These are phyloP conservation scores for Lasiosphaeriaceae sp. DNA, from an alignment of 495 filamentous ascomycete species.

Conservation along the genomic window DNA sequence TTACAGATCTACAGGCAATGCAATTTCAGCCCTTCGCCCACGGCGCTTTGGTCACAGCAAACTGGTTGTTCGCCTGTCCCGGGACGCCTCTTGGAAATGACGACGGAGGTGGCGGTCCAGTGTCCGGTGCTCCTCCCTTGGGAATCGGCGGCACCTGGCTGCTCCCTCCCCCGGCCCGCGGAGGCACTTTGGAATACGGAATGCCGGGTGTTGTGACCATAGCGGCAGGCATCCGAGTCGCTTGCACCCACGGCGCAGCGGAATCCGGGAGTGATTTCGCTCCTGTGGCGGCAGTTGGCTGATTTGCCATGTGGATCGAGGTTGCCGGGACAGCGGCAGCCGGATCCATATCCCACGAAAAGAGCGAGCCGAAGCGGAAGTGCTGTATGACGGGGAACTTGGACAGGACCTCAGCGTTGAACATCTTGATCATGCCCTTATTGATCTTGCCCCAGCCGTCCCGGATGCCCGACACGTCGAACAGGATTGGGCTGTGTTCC, in stretches of 20 bases:
- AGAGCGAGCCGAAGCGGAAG: conserved; percentile 86
- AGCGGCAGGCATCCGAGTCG: conserved; percentile 26
- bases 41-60: conserved; percentile 30
- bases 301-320: conserved; percentile 56
- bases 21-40: conserved; percentile 11
- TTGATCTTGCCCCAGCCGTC: conserved; percentile 98
- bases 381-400: conserved; percentile 98
- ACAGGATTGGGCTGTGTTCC: conserved; percentile 96
- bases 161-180: conserved; percentile 1
- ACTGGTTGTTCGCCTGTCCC: conserved; percentile 27
- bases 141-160: conserved; percentile 6
- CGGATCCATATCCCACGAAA: conserved; percentile 76
- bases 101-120: conserved; percentile 18
- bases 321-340: conserved; percentile 42
- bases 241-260: conserved; percentile 39
- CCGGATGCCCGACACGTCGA: conserved; percentile 85
- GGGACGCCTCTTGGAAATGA: conserved; percentile 22
- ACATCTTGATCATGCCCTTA: conserved; percentile 99
- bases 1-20: no score
- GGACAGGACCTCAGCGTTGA: conserved; percentile 83
- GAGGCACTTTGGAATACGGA: conserved; percentile 31
- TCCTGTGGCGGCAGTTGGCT: conserved; percentile 34
- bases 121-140: conserved; percentile 19
- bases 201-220: conserved; percentile 21
- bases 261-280: no score